Percentiles rank a stretch among this genome's conserved stretches.
Evolutionary conservation across 2,329 filamentous ascomycete genomes (phyloP).

Genomic region (Ceratocystis variospora): DNA sequence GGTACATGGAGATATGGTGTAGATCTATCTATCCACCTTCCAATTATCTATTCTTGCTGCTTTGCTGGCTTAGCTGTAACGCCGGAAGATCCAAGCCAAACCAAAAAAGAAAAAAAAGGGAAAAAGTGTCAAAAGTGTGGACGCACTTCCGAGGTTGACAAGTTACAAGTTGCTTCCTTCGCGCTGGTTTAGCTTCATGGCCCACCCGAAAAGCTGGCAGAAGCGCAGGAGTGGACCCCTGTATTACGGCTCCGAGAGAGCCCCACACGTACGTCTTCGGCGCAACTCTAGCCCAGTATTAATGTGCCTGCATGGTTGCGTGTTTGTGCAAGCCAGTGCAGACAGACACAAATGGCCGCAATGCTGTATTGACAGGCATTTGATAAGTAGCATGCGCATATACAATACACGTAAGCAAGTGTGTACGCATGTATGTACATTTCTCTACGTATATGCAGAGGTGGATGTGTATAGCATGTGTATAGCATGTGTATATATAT

Average conservation of each 20-base stretch:
- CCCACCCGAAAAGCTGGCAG: conserved; percentile 12
- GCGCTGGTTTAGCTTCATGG: conserved; percentile 10
- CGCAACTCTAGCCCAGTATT: conserved; percentile 9
- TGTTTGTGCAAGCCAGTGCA: too few relatives aligned
- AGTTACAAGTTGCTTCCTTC: conserved; percentile 13
- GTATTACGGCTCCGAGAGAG: conserved; percentile 15
- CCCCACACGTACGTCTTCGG: conserved; percentile 16
- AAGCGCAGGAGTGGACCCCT: conserved; percentile 7
- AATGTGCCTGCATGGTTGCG: too few relatives aligned
- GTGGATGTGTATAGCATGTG: too few relatives aligned
- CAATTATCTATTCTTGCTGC: not conserved
- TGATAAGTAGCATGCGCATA: too few relatives aligned
- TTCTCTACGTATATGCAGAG: too few relatives aligned
- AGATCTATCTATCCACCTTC: not conserved
- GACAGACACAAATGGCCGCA: too few relatives aligned
- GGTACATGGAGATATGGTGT: not conserved
- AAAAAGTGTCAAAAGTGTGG: conserved; percentile 15
- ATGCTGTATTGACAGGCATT: too few relatives aligned
- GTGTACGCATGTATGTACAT: too few relatives aligned
- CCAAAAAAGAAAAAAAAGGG: not conserved
- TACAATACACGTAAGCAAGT: too few relatives aligned
- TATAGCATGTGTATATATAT: not conserved
- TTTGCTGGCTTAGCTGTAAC: conserved; percentile 3
- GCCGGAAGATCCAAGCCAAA: not conserved
- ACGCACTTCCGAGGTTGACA: conserved; percentile 9